These are phyloP conservation scores for Mycena sp. DNA, from an alignment of 1,284 basidiomycete species.

Conservation along the genomic window DNA sequence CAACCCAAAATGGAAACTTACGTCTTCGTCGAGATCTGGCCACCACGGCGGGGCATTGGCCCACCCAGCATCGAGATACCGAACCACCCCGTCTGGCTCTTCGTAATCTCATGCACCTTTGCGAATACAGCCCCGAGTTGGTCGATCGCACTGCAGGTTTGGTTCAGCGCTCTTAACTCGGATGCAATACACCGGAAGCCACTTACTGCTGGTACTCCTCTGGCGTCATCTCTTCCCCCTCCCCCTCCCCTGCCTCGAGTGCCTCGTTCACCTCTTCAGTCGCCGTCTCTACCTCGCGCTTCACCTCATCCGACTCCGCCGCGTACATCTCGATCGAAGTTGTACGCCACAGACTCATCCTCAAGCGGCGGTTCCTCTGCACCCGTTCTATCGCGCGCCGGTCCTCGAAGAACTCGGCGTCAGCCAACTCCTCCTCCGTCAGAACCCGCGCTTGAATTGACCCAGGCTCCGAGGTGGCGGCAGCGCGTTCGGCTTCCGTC, in stretches of 20 bases:
- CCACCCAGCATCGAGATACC: neutral
- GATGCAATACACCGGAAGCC: neutral
- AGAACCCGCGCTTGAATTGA: neutral
- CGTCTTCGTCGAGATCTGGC: neutral
- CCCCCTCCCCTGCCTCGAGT: neutral
- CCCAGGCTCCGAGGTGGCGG: neutral
- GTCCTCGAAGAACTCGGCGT: neutral
- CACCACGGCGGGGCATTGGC: neutral
- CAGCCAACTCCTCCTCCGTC: neutral
- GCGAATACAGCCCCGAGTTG: neutral
- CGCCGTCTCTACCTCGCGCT: neutral
- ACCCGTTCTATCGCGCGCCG: neutral
- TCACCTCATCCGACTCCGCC: too few relatives aligned
- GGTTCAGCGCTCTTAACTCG: neutral
- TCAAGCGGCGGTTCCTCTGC: neutral
- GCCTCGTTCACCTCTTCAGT: neutral
- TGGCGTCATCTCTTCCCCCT: neutral
- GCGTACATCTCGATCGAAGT: neutral
- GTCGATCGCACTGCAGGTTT: neutral
- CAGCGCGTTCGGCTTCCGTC: neutral
- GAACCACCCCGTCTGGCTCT: neutral
- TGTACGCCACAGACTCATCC: neutral
- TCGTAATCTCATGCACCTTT: neutral
- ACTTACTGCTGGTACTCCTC: conserved; percentile 5
- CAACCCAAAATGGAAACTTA: neutral